phyloP scores from a whole-genome alignment of 306 rosid species.

The Prunus mume region DNA sequence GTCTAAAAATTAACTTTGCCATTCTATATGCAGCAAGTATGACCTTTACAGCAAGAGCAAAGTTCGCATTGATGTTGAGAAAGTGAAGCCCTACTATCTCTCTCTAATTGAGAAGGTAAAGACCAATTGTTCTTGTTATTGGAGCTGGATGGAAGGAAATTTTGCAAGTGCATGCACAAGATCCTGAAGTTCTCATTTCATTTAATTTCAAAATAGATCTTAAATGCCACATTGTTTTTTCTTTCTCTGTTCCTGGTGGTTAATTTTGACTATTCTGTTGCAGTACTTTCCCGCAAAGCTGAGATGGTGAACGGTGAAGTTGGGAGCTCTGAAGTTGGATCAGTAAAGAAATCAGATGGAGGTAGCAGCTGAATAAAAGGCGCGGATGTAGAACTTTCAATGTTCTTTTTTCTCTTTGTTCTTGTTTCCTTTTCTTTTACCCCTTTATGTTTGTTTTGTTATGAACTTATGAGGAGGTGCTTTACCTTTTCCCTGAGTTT shows the following conservation, averaged over 20 bases:
- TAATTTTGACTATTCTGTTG: not conserved
- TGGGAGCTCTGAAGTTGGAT: conserved; percentile 5
- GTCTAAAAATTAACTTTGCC: not conserved
- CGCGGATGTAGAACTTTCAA: not conserved
- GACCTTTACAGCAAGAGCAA: conserved; percentile 38
- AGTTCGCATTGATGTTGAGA: conserved; percentile 27
- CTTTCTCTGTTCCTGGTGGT: not conserved
- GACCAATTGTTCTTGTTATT: not conserved
- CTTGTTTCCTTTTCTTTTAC: not conserved
- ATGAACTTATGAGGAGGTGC: not conserved
- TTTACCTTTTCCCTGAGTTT: not conserved
- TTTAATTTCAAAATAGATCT: not conserved
- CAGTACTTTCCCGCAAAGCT: conserved; percentile 33
- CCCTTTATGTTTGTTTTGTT: not conserved
- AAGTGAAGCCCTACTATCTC: conserved; percentile 30
- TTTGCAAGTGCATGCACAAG: not conserved
- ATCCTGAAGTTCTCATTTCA: not conserved
- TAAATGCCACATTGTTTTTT: not conserved
- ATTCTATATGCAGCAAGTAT: conserved; percentile 22
- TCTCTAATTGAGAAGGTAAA: conserved; percentile 29
- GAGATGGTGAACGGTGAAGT: conserved; percentile 30
- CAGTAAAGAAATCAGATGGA: not conserved
- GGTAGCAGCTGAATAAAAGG: conserved; percentile 14
- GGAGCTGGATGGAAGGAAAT: not conserved
- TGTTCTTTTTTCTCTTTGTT: not conserved